Evolutionary conservation across 2,329 filamentous ascomycete species (phyloP).

Genomic region (Xylariaceae sp.): DNA sequence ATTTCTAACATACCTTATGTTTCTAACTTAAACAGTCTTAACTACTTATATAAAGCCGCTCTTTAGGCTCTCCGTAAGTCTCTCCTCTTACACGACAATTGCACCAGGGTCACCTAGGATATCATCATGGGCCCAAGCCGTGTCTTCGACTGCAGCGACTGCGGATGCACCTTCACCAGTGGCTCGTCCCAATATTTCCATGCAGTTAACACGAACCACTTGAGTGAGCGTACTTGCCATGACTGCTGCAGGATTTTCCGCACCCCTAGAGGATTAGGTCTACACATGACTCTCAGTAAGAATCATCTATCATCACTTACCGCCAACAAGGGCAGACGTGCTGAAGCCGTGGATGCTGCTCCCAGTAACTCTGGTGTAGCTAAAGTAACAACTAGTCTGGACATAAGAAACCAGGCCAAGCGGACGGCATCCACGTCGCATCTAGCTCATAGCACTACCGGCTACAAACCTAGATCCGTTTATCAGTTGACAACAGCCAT

Average conservation of each 20-base stretch:
- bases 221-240: neutral
- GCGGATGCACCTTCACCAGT: neutral
- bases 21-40: too few relatives aligned
- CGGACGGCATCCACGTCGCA: too few relatives aligned
- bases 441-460: too few relatives aligned
- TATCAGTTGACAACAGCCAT: too few relatives aligned
- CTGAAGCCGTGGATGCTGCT: neutral
- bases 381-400: too few relatives aligned
- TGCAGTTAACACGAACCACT: neutral
- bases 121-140: too few relatives aligned
- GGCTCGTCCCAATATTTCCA: neutral
- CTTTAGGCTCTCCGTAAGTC: too few relatives aligned
- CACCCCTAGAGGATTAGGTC: neutral
- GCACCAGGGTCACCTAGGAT: neutral
- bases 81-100: too few relatives aligned
- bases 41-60: too few relatives aligned
- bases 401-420: too few relatives aligned
- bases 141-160: slow-evolving; percentile 4
- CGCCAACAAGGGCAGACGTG: neutral
- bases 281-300: neutral
- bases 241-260: neutral
- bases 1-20: too few relatives aligned
- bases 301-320: neutral
- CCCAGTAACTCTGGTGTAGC: slow-evolving; percentile 2
- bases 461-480: too few relatives aligned